Evolutionary conservation across 306 rosid genomes (phyloP), one percentile per base, ranked within the genome.

Genomic region (Ziziphus jujuba): DNA sequence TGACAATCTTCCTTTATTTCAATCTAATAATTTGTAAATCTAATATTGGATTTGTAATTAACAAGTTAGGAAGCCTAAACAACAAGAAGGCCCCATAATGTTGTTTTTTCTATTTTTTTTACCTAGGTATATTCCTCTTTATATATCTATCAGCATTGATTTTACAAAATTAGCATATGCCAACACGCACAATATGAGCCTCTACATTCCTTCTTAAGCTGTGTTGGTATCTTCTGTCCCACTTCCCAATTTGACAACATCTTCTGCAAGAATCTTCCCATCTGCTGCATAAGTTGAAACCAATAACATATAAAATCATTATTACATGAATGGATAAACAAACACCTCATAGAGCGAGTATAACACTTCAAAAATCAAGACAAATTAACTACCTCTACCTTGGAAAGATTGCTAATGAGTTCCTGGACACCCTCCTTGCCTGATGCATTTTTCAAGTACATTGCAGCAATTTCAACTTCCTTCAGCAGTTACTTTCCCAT

Each of bases 341-440:
- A 50, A 16, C 21, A 50, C 55, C 22, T 0, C 5, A 16, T 9
- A 17, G 55, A 50, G 55, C n/a, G 22, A 50, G 20, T 19, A 49
- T 56, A 23, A 7, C 6, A 43, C 21, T 16, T 12, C 36, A 9
- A 0, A 22, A 10, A 63, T 45, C 34, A 21, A 20, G 38, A 69
- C 16, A 48, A 71, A 52, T 21, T 21, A 22, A 57, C 64, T 74
- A 77, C 98, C 97, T 85, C 21, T 80, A 85, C 98, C 80, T 92
- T 92, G 56, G 97, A 92, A 61, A 92, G 98, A 75, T 63, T 90
- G 79, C 93, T 85, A 63, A 92, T 68, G 56, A 92, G 96, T 66
- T 92, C 98, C 81, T 92, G 93, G 67, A 92, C 77, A 66, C 98
- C 98, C 76, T 92, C 98, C 78, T 92, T 89, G 67, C 84, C 96